These are phyloP conservation scores for Mangifera indica DNA, from an alignment of 345 rosid species.

Conservation along the genomic window DNA sequence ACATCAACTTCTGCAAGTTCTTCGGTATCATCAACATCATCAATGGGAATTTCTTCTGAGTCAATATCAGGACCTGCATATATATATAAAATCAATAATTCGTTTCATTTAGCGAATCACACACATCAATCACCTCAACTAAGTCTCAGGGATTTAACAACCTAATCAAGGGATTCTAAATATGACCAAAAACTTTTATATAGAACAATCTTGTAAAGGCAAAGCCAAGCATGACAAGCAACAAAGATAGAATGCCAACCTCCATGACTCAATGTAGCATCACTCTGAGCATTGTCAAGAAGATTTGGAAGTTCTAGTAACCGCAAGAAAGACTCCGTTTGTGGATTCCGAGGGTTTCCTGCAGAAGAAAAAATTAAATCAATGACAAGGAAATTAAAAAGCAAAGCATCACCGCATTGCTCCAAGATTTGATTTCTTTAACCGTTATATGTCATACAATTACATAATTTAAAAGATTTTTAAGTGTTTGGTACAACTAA, in stretches of 20 bases:
- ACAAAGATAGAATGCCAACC: slow-evolving; percentile 34
- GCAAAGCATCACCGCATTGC: neutral
- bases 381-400: neutral
- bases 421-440: slow-evolving; percentile 10
- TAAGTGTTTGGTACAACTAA: neutral
- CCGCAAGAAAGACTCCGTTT: slow-evolving; percentile 67
- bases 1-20: slow-evolving; percentile 42
- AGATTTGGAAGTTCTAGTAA: slow-evolving; percentile 81
- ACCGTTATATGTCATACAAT: neutral
- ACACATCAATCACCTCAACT: neutral
- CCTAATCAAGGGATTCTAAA: neutral
- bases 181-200: neutral
- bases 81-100: neutral
- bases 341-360: slow-evolving; percentile 69
- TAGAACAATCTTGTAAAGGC: neutral
- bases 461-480: neutral
- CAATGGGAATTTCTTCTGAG: slow-evolving; percentile 71
- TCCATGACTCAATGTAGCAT: slow-evolving; percentile 32
- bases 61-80: slow-evolving; percentile 39
- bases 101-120: neutral
- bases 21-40: slow-evolving; percentile 71
- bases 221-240: neutral
- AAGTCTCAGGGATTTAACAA: neutral
- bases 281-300: slow-evolving; percentile 51
- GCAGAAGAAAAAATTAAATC: slow-evolving; percentile 9